These are phyloP conservation scores for Paramecium sonneborni DNA, from an alignment of 73 alveolate genomes.

Conservation along the genomic window DNA sequence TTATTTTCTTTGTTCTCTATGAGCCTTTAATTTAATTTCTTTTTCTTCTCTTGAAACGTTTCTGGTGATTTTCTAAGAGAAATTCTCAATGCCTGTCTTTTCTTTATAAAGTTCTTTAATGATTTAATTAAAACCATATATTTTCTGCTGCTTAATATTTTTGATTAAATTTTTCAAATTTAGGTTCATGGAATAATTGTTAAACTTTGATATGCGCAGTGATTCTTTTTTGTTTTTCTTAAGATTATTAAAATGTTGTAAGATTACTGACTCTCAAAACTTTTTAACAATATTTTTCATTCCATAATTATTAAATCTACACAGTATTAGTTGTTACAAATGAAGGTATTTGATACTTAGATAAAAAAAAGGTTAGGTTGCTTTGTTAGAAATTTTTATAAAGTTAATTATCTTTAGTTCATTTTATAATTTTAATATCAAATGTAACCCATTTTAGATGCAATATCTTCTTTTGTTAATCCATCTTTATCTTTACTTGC, in stretches of 20 bases:
- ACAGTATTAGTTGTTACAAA: neutral
- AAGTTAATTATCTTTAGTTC: neutral
- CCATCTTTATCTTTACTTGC: constrained; percentile 66
- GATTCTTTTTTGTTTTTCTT: neutral
- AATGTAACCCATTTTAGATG: constrained; percentile 45
- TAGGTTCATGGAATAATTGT: neutral
- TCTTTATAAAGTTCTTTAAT: neutral
- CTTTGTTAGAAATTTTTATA: neutral
- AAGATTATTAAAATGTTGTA: neutral
- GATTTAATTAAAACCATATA: neutral
- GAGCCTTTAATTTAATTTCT: neutral
- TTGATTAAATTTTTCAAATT: neutral
- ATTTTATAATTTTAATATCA: neutral
- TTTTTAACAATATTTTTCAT: constrained; percentile 2
- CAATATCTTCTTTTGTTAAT: constrained; percentile 48
- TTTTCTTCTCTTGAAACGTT: neutral
- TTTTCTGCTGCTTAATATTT: constrained; percentile 14
- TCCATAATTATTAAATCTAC: neutral
- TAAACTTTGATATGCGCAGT: neutral
- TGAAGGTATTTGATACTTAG: neutral
- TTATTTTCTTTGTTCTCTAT: constrained; percentile 1
- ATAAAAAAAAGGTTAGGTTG: neutral
- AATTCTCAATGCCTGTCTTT: neutral
- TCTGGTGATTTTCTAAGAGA: neutral
- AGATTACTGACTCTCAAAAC: neutral